Base-by-base conservation (phyloP, 192 early-diverging fungal species). In the Backusella psychrophila region DNA sequence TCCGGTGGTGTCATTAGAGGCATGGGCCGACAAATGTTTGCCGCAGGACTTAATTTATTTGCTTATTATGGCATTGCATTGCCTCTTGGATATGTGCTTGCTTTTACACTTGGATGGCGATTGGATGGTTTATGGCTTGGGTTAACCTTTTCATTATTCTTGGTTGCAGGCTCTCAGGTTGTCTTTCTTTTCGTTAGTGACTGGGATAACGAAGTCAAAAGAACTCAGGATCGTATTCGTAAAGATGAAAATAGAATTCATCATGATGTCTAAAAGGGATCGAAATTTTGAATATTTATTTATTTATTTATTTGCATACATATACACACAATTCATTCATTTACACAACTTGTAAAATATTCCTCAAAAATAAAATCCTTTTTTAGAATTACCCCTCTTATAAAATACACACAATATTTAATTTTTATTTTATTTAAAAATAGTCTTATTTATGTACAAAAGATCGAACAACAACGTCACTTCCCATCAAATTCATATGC, bases 1-100 rank as follows among this genome's bases (percentile, higher is more conserved):
- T 83, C 88, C 11, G 89, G 90, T 14, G 94, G 91, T 29, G 87
- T 91, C 4, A 77, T 96, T 33, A 86, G 94, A 42, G 95, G 95
- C 31, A 88, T 89, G 26, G 95, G 95, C 23, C 82, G 90, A 3
- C 94, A 93, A 59, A 88, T 94, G 12, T 75, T 90, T 75, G 93
- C 83, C 3, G 89, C 89, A 23, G 74, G 78, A 17, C 53, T 91
- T 59, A 89, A 89, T 74, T 49, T 92, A 69, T 75, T 87, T 42
- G 82, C 83, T 8, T 94, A 93, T 77, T 95, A 95, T 76, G 44
- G 87, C 4, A 72, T 93, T 4, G 93, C 87, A 9, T 74, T 93
- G 59, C 94, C 93, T 3, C 17, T 90, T 15, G 89, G 89, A 4
- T 77, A 89, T 23, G 7, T 87, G 14, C 73, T 92, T 41, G 84